A percentile compares a stretch with the other conserved stretches of the same genome.
Evolutionary conservation across 371 early-diverging fungal species (phyloP).

Genomic region (Haplosporangium sp.): DNA sequence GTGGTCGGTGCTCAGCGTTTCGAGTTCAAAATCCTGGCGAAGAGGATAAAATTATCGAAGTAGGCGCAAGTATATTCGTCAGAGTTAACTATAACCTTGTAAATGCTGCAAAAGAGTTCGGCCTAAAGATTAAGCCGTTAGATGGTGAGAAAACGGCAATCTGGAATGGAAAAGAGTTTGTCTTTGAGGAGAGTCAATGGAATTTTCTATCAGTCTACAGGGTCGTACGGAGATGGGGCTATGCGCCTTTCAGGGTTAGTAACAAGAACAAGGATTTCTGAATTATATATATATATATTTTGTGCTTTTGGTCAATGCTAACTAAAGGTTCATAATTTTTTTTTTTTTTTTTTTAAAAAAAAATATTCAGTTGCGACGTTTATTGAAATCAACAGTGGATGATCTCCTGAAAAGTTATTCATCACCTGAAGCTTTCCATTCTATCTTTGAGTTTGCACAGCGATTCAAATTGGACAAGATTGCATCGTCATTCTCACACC

Average conservation of each 20-base stretch:
- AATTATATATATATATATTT: too few relatives aligned
- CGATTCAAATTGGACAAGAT: constrained; percentile 50
- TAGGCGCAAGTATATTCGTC: constrained; percentile 76
- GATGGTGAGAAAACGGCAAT: constrained; percentile 58
- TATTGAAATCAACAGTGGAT: constrained; percentile 22
- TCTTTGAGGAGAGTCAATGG: constrained; percentile 64
- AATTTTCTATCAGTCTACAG: constrained; percentile 60
- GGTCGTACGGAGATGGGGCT: constrained; percentile 64
- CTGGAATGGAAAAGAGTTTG: constrained; percentile 64
- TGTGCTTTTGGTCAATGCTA: too few relatives aligned
- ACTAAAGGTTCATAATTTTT: too few relatives aligned
- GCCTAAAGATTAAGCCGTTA: constrained; percentile 54
- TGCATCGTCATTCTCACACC: constrained; percentile 55
- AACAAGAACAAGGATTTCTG: background rate
- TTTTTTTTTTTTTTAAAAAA: background rate
- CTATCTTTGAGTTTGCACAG: constrained; percentile 26
- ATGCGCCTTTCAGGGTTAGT: constrained; percentile 62
- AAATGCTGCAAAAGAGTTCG: constrained; percentile 65
- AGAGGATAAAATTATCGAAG: constrained; percentile 59
- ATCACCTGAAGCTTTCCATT: constrained; percentile 28
- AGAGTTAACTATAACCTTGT: constrained; percentile 67
- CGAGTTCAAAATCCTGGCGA: constrained; percentile 57
- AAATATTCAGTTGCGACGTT: constrained; percentile 17
- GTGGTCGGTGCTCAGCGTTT: constrained; percentile 66
- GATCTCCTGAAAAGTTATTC: constrained; percentile 45